Evolutionary conservation across 352 stramenopile species (phyloP), one percentile per base, ranked within the genome.

Genomic region (Phytophthora syringae): DNA sequence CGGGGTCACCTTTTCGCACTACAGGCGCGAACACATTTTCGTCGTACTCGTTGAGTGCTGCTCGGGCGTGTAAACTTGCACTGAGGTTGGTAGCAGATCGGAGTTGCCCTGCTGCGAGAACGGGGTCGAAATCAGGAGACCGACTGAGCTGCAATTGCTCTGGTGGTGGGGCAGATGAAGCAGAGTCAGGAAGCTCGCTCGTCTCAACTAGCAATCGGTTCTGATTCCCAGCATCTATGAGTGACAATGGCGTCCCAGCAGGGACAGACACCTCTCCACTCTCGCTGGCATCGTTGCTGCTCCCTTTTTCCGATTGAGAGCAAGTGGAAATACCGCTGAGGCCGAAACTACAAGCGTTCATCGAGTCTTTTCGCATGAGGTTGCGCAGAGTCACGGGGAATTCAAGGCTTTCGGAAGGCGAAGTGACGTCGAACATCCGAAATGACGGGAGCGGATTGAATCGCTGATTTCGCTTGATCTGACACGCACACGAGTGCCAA

Each of bases 381-480:
- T 90, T 90, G 2, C 65, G 52, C 18, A 94, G 63, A 3, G 73
- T 73, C 18, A 77, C 70, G 3, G 85, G 85, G 22, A 94, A 90
- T 11, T 56, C 50, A 7, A 82, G 45, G 21, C 80, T 86, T 18
- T 77, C 74, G 2, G 55, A 80, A 13, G 82, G 75, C 9, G 77
- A 74, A 0, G 79, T 80, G n/a, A 81, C 39, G 47, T 94, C 81
- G 24, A 94, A 90, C 85, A 92, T 94, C 0, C 85, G 81, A 62
- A 84, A 92, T 7, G 78, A 71, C 16, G 85, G 85, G 13, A 92
- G 70, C 12, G 85, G 82, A 7, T 75, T 60, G 21, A 94, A 94
- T 22, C 64, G 43, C 10, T 76, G 54, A 28, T 82, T 88, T 45
- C 74, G 54, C 10, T 54, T 67, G 27, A 53, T 22, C 55, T 89